Percentiles rank a stretch among this genome's conserved stretches.
These are phyloP conservation scores for Neonothopanus nambi DNA, from an alignment of 1,284 basidiomycete genomes.

Conservation along the genomic window DNA sequence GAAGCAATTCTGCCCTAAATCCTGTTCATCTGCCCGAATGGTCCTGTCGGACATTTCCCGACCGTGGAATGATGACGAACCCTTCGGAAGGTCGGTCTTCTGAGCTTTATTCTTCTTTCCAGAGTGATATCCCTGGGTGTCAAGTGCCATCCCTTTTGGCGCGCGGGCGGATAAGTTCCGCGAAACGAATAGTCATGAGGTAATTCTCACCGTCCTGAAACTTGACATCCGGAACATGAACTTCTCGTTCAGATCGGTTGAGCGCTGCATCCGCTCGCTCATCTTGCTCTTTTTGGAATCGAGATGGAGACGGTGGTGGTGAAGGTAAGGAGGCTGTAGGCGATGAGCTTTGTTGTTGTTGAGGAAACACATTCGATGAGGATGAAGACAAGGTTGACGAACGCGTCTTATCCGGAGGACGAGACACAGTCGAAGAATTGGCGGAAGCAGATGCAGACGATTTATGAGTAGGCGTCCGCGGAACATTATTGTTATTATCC, in stretches of 20 bases:
- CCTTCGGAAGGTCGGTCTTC: constrained; percentile 11
- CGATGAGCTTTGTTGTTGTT: no score
- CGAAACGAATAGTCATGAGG: constrained; percentile 20
- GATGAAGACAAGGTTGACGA: constrained; percentile 19
- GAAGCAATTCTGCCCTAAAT: no score
- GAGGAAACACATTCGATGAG: background rate
- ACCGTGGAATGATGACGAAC: constrained; percentile 23
- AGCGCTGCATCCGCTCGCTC: constrained; percentile 54
- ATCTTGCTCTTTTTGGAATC: constrained; percentile 40
- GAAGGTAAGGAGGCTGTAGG: constrained; percentile 30
- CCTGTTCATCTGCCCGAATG: constrained; percentile 31
- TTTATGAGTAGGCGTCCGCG: constrained; percentile 19
- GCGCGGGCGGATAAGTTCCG: constrained; percentile 5
- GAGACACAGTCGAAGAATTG: constrained; percentile 10
- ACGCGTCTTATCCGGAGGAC: constrained; percentile 8
- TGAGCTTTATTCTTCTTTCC: background rate
- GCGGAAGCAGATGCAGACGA: constrained; percentile 28
- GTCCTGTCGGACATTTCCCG: constrained; percentile 42
- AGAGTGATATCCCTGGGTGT: constrained; percentile 68
- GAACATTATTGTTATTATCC: background rate
- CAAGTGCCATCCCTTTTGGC: constrained; percentile 61
- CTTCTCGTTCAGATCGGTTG: constrained; percentile 41
- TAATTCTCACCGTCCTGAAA: constrained; percentile 64
- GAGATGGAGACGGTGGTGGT: constrained; percentile 33
- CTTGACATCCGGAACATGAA: constrained; percentile 63